Evolutionary conservation across 306 rosid genomes (phyloP).

Genomic region (Neltuma alba): DNA sequence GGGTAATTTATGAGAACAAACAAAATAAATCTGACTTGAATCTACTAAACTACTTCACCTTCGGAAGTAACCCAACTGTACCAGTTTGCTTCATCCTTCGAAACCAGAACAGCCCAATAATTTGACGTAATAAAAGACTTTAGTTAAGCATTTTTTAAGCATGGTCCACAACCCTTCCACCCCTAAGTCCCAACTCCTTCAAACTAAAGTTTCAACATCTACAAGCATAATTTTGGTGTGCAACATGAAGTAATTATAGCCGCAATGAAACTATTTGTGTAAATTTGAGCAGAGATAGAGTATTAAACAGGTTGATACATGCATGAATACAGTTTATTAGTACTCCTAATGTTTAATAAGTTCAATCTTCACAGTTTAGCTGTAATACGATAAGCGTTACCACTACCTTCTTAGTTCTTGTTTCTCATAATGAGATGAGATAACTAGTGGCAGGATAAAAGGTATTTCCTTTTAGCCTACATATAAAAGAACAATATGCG

Average conservation of each 20-base stretch:
- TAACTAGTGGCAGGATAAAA: neutral
- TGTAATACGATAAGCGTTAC: neutral
- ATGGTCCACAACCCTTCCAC: too few species aligned
- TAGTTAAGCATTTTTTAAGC: neutral
- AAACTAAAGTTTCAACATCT: conserved; percentile 12
- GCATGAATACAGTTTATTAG: neutral
- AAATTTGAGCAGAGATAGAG: neutral
- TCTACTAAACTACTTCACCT: neutral
- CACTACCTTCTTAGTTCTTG: neutral
- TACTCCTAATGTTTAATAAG: neutral
- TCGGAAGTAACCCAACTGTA: neutral
- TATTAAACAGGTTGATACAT: neutral
- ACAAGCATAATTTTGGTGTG: neutral
- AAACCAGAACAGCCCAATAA: conserved; percentile 17
- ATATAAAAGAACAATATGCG: neutral
- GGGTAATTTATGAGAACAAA: neutral
- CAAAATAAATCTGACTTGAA: neutral
- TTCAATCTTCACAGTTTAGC: neutral
- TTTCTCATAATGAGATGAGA: neutral
- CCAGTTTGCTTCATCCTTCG: conserved; percentile 3
- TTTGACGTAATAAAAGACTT: neutral
- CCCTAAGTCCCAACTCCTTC: too few species aligned
- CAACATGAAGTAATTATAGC: neutral
- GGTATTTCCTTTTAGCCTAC: neutral
- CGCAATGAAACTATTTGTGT: neutral